Evolutionary conservation across 208 protist species (phyloP), one percentile per base, ranked within the genome.

Genomic region (Trypanosoma grayi): DNA sequence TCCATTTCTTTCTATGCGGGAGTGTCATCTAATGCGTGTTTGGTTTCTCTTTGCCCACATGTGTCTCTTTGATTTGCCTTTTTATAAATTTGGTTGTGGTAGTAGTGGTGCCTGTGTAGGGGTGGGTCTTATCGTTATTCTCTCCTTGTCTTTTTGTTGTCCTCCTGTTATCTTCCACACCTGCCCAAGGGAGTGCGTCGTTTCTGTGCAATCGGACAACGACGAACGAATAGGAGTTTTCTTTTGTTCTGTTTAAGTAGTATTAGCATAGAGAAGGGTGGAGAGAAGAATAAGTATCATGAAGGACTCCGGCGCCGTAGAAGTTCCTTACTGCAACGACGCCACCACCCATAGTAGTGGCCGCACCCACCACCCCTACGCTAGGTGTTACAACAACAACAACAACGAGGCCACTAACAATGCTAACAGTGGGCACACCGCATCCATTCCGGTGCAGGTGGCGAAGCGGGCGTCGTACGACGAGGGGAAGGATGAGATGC

Each of bases 221-320:
- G n/a, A n/a, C n/a, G n/a, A n/a, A n/a, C n/a, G n/a, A n/a, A n/a
- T n/a, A n/a, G n/a, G n/a, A n/a, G n/a, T n/a, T n/a, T n/a, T n/a
- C n/a, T n/a, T n/a, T n/a, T n/a, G n/a, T n/a, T 16, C 48, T 39
- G 28, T 39, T 54, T 39, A 39, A 5, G 28, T n/a, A n/a, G 2
- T 39, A 33, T 16, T 13, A n/a, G 48, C 24, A 22, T 3, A 9
- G 16, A 54, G 39, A 55, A 51, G 57, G 43, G 18, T 16, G 48
- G 53, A 24, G 24, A 48, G 71, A 70, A 47, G 73, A 70, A 40
- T 70, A 52, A n/a, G 77, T n/a, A n/a, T n/a, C n/a, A n/a, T n/a
- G n/a, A n/a, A 83, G 37, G 58, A 60, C 33, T 37, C 7, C 9
- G n/a, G n/a, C 8, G 40, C 54, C 71, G 54, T 33, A 27, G 53